Conservation (phyloP, 768 basidiomycete genomes). For the Leccinum fibrillosum region DNA sequence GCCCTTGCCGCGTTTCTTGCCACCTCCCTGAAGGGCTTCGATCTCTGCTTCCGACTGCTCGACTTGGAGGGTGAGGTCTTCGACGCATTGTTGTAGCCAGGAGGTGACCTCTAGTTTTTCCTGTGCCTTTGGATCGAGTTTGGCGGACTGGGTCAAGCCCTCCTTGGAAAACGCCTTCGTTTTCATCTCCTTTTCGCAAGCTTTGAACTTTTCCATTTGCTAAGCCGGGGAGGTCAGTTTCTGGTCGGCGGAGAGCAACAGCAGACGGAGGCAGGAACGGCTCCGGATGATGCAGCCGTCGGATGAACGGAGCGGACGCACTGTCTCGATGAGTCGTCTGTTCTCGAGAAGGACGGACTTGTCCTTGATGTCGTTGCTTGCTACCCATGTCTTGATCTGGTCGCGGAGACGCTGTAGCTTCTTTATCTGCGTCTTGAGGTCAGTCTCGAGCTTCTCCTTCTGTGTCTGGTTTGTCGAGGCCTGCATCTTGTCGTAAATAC, state of each 20-base stretch:
- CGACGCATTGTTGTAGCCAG: slow-evolving; percentile 88
- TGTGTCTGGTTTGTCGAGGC: slow-evolving; percentile 93
- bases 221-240: slow-evolving; percentile 32
- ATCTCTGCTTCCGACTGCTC: slow-evolving; percentile 95
- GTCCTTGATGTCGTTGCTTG: slow-evolving; percentile 98
- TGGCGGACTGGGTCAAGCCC: slow-evolving; percentile 89
- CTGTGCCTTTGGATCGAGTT: slow-evolving; percentile 95
- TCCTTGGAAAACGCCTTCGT: slow-evolving; percentile 99
- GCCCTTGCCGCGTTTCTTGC: slow-evolving; percentile 83
- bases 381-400: slow-evolving; percentile 95
- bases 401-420: slow-evolving; percentile 80
- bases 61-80: slow-evolving; percentile 89
- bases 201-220: slow-evolving; percentile 99
- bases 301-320: slow-evolving; percentile 42
- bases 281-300: slow-evolving; percentile 1
- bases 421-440: slow-evolving; percentile 99
- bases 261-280: slow-evolving; percentile 7
- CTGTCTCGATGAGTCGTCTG: slow-evolving; percentile 94
- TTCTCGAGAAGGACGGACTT: slow-evolving; percentile 90
- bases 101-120: slow-evolving; percentile 87
- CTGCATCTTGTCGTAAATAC: slow-evolving; percentile 98
- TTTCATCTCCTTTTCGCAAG: slow-evolving; percentile 99
- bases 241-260: slow-evolving; percentile 5
- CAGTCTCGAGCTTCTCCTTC: slow-evolving; percentile 96
- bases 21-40: slow-evolving; percentile 73